Evolutionary conservation across 208 protist genomes (phyloP), one percentile per base, ranked within the genome.

Genomic region (Acanthamoeba triangularis): DNA sequence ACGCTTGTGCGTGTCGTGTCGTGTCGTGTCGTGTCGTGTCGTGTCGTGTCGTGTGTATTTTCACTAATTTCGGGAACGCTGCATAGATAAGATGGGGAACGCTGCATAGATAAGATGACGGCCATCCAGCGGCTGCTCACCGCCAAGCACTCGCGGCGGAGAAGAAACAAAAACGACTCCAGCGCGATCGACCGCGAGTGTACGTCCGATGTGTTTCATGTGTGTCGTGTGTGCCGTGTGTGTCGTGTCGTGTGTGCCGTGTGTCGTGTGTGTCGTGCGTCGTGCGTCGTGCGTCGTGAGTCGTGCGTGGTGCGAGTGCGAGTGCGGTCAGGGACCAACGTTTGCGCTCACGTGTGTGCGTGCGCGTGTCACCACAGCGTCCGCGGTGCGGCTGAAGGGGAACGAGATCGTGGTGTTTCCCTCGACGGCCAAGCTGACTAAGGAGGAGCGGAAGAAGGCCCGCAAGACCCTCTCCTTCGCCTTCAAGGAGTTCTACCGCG

Each of bases 401-500:
- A 67, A 25, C 28, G 61, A 67, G 61, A 30, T 67, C 2, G 61
- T 67, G 61, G 61, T 67, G 28, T 67, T 67, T 25, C 61, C 61
- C 28, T 67, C 61, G 28, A 25, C 28, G 23, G 28, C 61, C 61
- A 67, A 67, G 61, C 10, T 67, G 28, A 67, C 28, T 25, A 67
- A 67, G 23, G 61, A 67, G 61, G 61, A 67, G 28, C 61, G 61
- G 28, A 67, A 67, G 61, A 25, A 30, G 28, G 61, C 61, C 61
- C 61, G 61, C 61, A 67, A 67, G 61, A 67, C 61, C 28, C 61
- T 67, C 61, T 67, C 61, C 61, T 67, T 67, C 61, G 74, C 74
- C 33, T 82, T 82, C 44, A 82, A 49, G 74, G 74, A 82, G 33
- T 82, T 49, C 74, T 82, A 82, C 44, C 33, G 74, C 28, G 74